Conservation (phyloP, 208 protist species). For the Wallacemonas rigidus region DNA sequence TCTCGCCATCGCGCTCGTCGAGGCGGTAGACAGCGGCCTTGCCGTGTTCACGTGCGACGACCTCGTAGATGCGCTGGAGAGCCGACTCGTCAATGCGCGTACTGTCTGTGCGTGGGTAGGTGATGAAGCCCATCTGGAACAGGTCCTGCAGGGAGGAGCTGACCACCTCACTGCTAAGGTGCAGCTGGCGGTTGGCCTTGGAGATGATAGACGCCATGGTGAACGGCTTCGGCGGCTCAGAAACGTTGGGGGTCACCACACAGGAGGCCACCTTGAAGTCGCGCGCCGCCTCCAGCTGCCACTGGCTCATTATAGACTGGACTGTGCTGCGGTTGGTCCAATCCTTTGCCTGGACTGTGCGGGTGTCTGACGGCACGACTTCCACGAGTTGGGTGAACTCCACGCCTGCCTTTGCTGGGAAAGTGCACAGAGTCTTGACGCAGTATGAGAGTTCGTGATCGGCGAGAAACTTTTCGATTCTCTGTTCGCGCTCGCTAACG, state of each 20-base stretch:
- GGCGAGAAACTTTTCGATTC: constrained; percentile 63
- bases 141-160: constrained; percentile 85
- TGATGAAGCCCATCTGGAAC: constrained; percentile 91
- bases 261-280: constrained; percentile 38
- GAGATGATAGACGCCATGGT: constrained; percentile 89
- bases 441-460: constrained; percentile 59
- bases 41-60: constrained; percentile 98
- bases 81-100: constrained; percentile 90
- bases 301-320: constrained; percentile 25
- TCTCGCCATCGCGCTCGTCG: constrained; percentile 42
- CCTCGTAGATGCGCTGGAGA: constrained; percentile 98
- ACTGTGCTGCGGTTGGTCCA: constrained; percentile 41
- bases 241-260: constrained; percentile 33
- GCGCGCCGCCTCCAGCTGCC: constrained; percentile 29
- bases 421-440: constrained; percentile 64
- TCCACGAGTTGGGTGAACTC: constrained; percentile 66
- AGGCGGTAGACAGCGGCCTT: constrained; percentile 92
- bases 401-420: constrained; percentile 33
- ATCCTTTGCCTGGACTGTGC: constrained; percentile 24
- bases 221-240: constrained; percentile 74
- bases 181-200: constrained; percentile 84
- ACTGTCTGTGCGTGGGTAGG: constrained; percentile 91
- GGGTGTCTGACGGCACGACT: constrained; percentile 22
- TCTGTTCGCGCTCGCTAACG: constrained; percentile 76
- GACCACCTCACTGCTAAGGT: constrained; percentile 74